Base-by-base conservation (phyloP, 495 filamentous ascomycete species). In the Hypoxylon rickii region DNA sequence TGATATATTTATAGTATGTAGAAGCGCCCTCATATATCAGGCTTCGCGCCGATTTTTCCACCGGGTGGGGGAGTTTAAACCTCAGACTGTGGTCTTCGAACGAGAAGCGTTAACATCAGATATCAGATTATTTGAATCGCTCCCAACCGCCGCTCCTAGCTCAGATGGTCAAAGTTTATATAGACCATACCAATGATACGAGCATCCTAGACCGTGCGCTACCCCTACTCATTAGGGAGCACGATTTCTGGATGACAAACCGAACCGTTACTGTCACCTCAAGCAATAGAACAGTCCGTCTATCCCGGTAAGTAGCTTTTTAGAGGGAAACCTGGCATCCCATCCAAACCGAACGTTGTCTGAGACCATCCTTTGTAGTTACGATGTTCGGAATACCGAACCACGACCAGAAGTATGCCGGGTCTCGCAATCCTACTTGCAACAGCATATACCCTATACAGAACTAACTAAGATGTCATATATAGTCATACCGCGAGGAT, bases 171-270 rank as follows among this genome's bases (percentile, higher is more conserved):
- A 72, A 70, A 40, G 63, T 55, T 37, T 80, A 80, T 33, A 55
- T 80, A 47, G 72, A 80, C 21, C 63, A 80, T 48, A 79, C 77
- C 43, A 77, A 78, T 19, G 77, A 80, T 42, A 79, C 77, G 2
- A 71, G 69, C 56, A 73, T 80, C 17, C 58, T 80, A 3, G 58
- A 69, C 22, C 62, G 77, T 4, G 76, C 77, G 1, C 19, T 80
- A 44, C 76, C 76, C 13, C 67, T 79, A 3, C 53, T 80, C 16
- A 69, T 79, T 55, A 76, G 76, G 58, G 77, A 80, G 66, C 68
- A 79, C 52, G 47, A 71, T 4, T 80, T 77, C 45, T 80, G 73
- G 73, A 67, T 58, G 2, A 67, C 38, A 7, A 80, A 80, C 64
- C 72, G 77, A 32, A 76, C 65, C 7, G 65, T 76, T 26, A 42